Evolutionary conservation across 2,329 filamentous ascomycete genomes (phyloP).

Genomic region (Trematosphaeria pertusa): DNA sequence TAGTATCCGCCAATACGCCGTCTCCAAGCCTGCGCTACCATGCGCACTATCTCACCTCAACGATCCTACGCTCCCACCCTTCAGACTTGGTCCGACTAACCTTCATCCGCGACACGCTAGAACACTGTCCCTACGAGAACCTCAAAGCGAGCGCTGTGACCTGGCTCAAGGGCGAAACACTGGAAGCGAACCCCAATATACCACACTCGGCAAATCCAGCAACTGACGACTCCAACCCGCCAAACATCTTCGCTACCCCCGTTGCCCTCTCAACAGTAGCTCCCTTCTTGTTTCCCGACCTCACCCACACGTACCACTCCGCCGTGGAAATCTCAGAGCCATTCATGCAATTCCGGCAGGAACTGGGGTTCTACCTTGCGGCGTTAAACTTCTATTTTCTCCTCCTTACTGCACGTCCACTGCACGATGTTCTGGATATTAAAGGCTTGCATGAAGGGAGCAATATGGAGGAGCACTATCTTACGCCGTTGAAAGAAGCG

Average conservation of each 20-base stretch:
- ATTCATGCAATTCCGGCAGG: conserved; percentile 57
- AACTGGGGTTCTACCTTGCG: conserved; percentile 62
- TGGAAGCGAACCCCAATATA: conserved; percentile 53
- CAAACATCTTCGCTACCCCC: conserved; percentile 55
- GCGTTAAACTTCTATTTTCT: conserved; percentile 66
- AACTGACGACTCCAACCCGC: conserved; percentile 16
- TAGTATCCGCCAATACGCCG: conserved; percentile 57
- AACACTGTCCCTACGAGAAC: conserved; percentile 61
- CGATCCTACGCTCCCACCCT: conserved; percentile 61
- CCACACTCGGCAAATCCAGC: conserved; percentile 19
- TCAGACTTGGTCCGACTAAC: conserved; percentile 59
- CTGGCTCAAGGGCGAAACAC: conserved; percentile 67
- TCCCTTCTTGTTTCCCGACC: conserved; percentile 60
- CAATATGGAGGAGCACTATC: conserved; percentile 51
- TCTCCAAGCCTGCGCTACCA: conserved; percentile 56
- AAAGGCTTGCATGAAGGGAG: conserved; percentile 49
- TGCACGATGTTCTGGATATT: conserved; percentile 58
- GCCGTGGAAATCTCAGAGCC: conserved; percentile 32
- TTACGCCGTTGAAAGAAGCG: conserved; percentile 51
- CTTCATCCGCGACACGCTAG: conserved; percentile 62
- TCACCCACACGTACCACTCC: conserved; percentile 50
- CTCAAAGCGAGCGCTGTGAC: conserved; percentile 64
- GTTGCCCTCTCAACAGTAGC: conserved; percentile 57
- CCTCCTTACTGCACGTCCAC: conserved; percentile 57
- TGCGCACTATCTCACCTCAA: conserved; percentile 57